Evolutionary conservation across 2,329 filamentous ascomycete species (phyloP), one percentile per base, ranked within the genome.

Genomic region (Daldinia eschscholtzii): DNA sequence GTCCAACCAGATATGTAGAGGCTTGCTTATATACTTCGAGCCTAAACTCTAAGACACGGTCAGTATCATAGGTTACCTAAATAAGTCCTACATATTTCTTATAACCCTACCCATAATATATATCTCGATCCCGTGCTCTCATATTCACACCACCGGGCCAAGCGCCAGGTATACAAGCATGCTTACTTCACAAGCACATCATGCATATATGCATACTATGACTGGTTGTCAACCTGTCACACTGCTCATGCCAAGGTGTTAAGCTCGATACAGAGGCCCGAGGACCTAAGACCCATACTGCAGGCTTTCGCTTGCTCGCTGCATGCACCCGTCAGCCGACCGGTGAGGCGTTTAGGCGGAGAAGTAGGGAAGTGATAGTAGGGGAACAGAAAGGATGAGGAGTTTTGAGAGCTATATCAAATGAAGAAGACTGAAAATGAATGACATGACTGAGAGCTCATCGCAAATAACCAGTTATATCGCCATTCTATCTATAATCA

Each of bases 261-360:
- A 15, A 53, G 13, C 20, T 50, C 20, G 46, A 37, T 13, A 41
- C 26, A n/a, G 42, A 23, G 46, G 26, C 37, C 46, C 46, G 55
- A 44, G 18, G 41, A 23, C 20, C 20, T 23, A 20, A 28, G 12
- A 20, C 61, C 58, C 57, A 46, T 33, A 55, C 62, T 13, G 58
- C 58, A 66, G 58, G 23, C 46, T 42, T 41, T 64, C 37, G 18
- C 15, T 26, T 59, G 44, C n/a, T 52, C 28, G 57, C 61, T 65
- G 57, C 46, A 41, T 28, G 20, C 48, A 59, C 42, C 64, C 61
- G 61, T 41, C 53, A 41, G 58, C 44, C 46, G 53, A 46, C 15
- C 26, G 57, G 53, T 33, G 53, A 53, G 12, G 57, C 42, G 13
- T 39, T 12, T 10, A 28, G 56, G 41, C 50, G 13, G 23, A 37